Evolutionary conservation across 768 basidiomycete species (phyloP).

Genomic region (Podaxis sp.): DNA sequence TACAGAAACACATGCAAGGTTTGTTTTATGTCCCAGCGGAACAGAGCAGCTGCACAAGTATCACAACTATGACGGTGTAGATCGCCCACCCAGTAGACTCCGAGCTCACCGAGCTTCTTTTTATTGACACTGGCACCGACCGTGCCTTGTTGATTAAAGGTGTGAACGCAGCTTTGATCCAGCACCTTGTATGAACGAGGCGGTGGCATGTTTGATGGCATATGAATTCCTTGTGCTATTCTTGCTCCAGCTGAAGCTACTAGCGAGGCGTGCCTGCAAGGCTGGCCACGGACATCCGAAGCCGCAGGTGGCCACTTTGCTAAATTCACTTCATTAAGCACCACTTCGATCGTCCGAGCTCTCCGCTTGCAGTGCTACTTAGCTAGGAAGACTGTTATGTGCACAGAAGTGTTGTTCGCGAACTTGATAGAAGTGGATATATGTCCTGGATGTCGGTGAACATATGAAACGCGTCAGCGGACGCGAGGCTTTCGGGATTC

Average conservation of each 20-base stretch:
- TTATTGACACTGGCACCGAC: not conserved
- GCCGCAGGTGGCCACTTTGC: not conserved
- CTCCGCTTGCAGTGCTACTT: conserved; percentile 1
- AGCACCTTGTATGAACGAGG: not conserved
- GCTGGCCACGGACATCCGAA: not conserved
- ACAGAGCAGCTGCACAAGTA: not conserved
- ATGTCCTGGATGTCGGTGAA: not conserved
- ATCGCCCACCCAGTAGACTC: not conserved
- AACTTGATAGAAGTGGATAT: not conserved
- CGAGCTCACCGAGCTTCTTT: not conserved
- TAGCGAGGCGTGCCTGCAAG: not conserved
- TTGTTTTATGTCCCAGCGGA: not conserved
- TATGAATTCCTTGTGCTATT: not conserved
- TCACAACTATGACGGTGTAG: not conserved
- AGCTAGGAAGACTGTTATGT: not conserved
- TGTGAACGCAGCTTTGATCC: not conserved
- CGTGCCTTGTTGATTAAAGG: not conserved
- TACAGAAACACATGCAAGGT: not conserved
- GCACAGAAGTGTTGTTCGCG: not conserved
- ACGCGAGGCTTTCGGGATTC: not conserved
- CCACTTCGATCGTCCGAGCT: not conserved
- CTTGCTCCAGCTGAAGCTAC: not conserved
- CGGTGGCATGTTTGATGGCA: not conserved
- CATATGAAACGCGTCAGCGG: not conserved
- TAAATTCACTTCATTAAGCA: not conserved